Evolutionary conservation across 1,139 yeast species (phyloP).

Genomic region (Zygosaccharomyces sapae): DNA sequence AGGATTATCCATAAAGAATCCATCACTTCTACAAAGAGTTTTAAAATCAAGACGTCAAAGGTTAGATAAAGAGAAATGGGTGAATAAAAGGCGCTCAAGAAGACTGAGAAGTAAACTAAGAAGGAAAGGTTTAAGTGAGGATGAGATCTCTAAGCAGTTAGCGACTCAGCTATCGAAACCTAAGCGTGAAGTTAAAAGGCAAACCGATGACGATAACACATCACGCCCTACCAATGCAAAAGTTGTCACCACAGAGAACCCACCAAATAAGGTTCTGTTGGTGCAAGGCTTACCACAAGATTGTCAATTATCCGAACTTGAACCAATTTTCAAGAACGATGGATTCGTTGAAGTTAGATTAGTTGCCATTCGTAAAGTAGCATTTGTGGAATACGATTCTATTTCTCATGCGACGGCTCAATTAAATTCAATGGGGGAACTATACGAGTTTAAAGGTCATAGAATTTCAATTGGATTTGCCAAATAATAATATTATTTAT

Average conservation of each 20-base stretch:
- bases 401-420: slow-evolving; percentile 49
- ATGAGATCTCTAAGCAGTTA: slow-evolving; percentile 14
- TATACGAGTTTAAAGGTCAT: slow-evolving; percentile 24
- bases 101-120: slow-evolving; percentile 26
- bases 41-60: slow-evolving; percentile 20
- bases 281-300: slow-evolving; percentile 58
- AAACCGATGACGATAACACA: neutral
- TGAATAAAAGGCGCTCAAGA: slow-evolving; percentile 27
- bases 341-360: slow-evolving; percentile 51
- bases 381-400: slow-evolving; percentile 72
- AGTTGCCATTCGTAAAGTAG: slow-evolving; percentile 64
- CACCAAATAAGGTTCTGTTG: slow-evolving; percentile 69
- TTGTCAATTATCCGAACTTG: slow-evolving; percentile 41
- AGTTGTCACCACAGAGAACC: slow-evolving; percentile 36
- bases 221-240: slow-evolving; percentile 14
- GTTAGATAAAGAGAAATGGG: slow-evolving; percentile 20
- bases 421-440: slow-evolving; percentile 38
- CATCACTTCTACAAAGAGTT: slow-evolving; percentile 20
- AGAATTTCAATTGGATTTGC: slow-evolving; percentile 29
- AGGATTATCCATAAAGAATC: slow-evolving; percentile 19
- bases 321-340: slow-evolving; percentile 51
- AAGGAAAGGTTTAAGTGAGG: slow-evolving; percentile 21
- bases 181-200: slow-evolving; percentile 8
- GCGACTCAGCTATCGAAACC: neutral
- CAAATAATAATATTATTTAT: slow-evolving; percentile 16